Evolutionary conservation across 495 filamentous ascomycete genomes (phyloP), one percentile per base, ranked within the genome.

Genomic region (Daldinia caldariorum): DNA sequence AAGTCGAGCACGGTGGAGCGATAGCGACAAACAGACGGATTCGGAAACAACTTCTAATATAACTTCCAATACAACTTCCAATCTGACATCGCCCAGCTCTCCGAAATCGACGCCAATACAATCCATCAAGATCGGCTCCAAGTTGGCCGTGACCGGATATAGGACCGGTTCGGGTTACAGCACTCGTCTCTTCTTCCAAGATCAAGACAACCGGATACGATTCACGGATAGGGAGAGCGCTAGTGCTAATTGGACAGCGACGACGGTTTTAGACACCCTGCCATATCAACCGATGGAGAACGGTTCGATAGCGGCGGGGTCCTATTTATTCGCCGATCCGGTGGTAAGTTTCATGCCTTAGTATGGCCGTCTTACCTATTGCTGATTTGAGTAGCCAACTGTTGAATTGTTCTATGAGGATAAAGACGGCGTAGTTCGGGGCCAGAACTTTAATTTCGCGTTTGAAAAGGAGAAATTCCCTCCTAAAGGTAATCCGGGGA

Each of bases 351-450:
- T 39, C 18, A 41, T 32, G 10, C 10, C 16, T 31, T 8, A 26
- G 37, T 10, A 31, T 39, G 12, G 6, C 6, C 18, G 0, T 32
- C 6, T 37, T 37, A 22, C 5, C 10, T 5, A 26, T 43, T 45
- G 60, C 69, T 67, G 12, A 72, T 14, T 2, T 10, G 22, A 43
- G 41, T 38, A 72, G 69, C 69, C 69, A 53, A 72, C 63, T 61
- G 31, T 72, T 6, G 69, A 67, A 8, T 67, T 72, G 29, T 71
- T 71, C 60, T 72, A 72, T 18, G 64, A 67, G 54, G 69, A 67
- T 39, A 56, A 63, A 35, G 22, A 72, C 16, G 69, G 69, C 13
- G 56, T 72, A 35, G 38, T 72, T 31, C 69, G 69, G 3, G 69
- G 69, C 16, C 69, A 72, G 49, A 67, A 67, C 32, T 72, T 72